Evolutionary conservation across 331 rosid genomes (phyloP).

Genomic region (Arachis monticola): DNA sequence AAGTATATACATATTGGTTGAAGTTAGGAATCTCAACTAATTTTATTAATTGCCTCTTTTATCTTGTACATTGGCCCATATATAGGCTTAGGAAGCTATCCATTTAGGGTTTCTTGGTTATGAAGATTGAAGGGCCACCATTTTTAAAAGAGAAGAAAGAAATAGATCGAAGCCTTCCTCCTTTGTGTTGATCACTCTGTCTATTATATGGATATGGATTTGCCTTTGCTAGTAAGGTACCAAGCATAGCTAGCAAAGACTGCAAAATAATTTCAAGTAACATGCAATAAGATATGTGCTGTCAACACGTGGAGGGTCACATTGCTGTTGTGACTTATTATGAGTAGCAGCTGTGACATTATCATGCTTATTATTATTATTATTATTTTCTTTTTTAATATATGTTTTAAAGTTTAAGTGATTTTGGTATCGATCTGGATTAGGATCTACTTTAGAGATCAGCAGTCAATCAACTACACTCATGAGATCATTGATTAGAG

Average conservation of each 20-base stretch:
- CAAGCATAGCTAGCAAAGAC: slow-evolving; percentile 20
- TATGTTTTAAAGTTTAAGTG: not conserved
- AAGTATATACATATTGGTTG: not conserved
- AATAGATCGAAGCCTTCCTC: slow-evolving; percentile 6
- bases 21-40: slow-evolving; percentile 1
- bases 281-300: slow-evolving; percentile 32
- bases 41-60: not conserved
- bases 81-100: slow-evolving; percentile 7
- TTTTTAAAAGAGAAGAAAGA: slow-evolving; percentile 1
- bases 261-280: slow-evolving; percentile 35
- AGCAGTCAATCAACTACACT: too few species aligned
- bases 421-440: too few species aligned
- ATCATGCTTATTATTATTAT: not conserved
- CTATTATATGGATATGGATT: not conserved
- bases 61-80: not conserved
- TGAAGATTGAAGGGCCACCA: slow-evolving; percentile 20
- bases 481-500: too few species aligned
- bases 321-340: not conserved
- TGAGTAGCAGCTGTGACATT: slow-evolving; percentile 16
- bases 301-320: slow-evolving; percentile 46
- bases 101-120: slow-evolving; percentile 5
- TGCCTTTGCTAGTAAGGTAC: slow-evolving; percentile 10
- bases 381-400: not conserved
- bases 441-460: too few species aligned
- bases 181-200: not conserved